A percentile compares a stretch with the other conserved stretches of the same genome.
Conservation (phyloP, 768 basidiomycete genomes). For the Cystobasidium onofrii region DNA sequence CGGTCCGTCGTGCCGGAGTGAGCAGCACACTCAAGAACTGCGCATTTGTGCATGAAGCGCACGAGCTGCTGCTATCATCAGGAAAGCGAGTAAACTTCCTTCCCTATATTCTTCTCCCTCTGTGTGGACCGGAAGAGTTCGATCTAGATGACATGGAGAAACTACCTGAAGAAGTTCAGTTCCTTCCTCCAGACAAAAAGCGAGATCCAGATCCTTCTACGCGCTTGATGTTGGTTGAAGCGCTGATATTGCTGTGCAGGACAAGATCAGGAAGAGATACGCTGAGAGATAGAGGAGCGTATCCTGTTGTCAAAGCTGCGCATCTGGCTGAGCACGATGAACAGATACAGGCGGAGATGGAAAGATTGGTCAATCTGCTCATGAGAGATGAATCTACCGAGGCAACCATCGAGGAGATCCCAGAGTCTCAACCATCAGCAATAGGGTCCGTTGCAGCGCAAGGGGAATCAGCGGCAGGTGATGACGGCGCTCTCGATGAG, state of each 20-base stretch:
- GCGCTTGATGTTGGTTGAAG: slow-evolving; percentile 77
- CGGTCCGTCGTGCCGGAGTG: slow-evolving; percentile 19
- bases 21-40: slow-evolving; percentile 22
- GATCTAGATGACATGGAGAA: slow-evolving; percentile 74
- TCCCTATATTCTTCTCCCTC: slow-evolving; percentile 73
- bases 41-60: slow-evolving; percentile 22
- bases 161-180: slow-evolving; percentile 72
- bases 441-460: neutral
- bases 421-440: neutral
- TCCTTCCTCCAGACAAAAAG: slow-evolving; percentile 72
- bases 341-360: slow-evolving; percentile 77
- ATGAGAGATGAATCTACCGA: slow-evolving; percentile 57
- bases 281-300: slow-evolving; percentile 69
- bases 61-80: slow-evolving; percentile 9
- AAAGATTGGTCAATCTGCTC: slow-evolving; percentile 76
- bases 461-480: neutral
- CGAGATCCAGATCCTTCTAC: slow-evolving; percentile 70
- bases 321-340: slow-evolving; percentile 66
- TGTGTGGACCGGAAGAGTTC: slow-evolving; percentile 91
- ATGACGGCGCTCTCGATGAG: neutral
- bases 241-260: slow-evolving; percentile 76
- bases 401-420: slow-evolving; percentile 7
- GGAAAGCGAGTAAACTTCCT: slow-evolving; percentile 57
- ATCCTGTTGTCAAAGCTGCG: slow-evolving; percentile 68
- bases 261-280: slow-evolving; percentile 80